Percentiles rank a stretch among this genome's conserved stretches.
Conservation (phyloP, 768 basidiomycete genomes). For the Macrolepiota fuliginosa region DNA sequence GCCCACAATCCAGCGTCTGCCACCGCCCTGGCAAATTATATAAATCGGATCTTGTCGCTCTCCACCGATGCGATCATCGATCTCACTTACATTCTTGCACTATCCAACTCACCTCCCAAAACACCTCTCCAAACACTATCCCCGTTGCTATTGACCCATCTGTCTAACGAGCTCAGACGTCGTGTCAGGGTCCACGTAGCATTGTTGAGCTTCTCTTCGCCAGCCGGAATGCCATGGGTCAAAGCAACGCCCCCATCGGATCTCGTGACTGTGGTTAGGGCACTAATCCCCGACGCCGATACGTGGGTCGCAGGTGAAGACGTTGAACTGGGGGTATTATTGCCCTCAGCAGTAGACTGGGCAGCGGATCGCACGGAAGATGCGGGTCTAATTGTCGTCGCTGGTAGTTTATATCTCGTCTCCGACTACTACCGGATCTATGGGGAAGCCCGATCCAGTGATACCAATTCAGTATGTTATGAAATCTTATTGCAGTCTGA, state of each 20-base stretch:
- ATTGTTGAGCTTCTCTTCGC: slow-evolving; percentile 63
- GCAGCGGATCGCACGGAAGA: slow-evolving; percentile 33
- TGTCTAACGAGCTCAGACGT: slow-evolving; percentile 14
- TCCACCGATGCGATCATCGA: slow-evolving; percentile 22
- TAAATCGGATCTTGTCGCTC: background rate
- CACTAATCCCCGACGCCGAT: slow-evolving; percentile 32
- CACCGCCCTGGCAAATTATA: slow-evolving; percentile 1
- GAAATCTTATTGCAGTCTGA: background rate
- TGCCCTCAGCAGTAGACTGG: slow-evolving; percentile 27
- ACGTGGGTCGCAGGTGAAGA: slow-evolving; percentile 8
- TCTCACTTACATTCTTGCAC: slow-evolving; percentile 71
- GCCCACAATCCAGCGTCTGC: slow-evolving; percentile 72
- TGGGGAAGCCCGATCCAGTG: background rate
- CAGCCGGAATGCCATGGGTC: slow-evolving; percentile 97
- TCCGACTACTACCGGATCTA: slow-evolving; percentile 79
- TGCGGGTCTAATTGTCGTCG: slow-evolving; percentile 62
- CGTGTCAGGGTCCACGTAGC: slow-evolving; percentile 45
- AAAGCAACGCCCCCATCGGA: slow-evolving; percentile 52
- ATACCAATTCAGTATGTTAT: background rate
- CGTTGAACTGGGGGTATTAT: slow-evolving; percentile 27
- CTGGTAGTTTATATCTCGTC: slow-evolving; percentile 93
- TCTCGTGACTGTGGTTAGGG: slow-evolving; percentile 42
- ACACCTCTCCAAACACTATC: slow-evolving; percentile 67
- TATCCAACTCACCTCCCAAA: slow-evolving; percentile 89
- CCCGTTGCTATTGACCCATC: slow-evolving; percentile 50